Evolutionary conservation across 192 early-diverging fungal species (phyloP), one percentile per base, ranked within the genome.

Genomic region (Umbelopsis sp.): DNA sequence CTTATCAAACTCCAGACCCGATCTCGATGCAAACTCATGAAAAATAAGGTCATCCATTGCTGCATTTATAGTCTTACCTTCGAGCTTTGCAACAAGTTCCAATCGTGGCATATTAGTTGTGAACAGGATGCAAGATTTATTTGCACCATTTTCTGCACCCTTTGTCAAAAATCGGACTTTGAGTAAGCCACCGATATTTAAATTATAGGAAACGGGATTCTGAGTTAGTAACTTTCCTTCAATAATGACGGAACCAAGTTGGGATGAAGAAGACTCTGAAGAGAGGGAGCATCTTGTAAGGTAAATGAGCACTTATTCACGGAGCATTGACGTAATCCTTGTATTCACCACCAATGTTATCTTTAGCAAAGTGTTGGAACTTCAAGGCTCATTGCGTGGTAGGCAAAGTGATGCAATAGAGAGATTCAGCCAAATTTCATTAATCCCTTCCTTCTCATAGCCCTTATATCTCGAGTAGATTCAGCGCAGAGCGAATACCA

Each of bases 41-140:
- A 34, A 56, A 16, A 49, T 74, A 59, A 38, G 16, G 47, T 49
- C 20, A 20, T 49, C n/a, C n/a, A n/a, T n/a, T n/a, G n/a, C n/a
- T 49, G n/a, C 17, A 49, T 49, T 17, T 49, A 49, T 21, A 49
- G 6, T 20, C 38, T 41, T 62, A 83, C 92, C 92, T 79, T 72
- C 75, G 3, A 90, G 83, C 53, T 88, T 83, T 45, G 82, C 88
- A 41, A 90, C 76, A 36, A 87, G 82, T 74, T 88, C 81, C 21
- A 90, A 76, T 20, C 56, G 65, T 43, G 80, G 73, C 84, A 85
- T 87, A 8, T 20, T 62, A 62, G 24, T 62, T 20, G 24, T 31
- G 20, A 31, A 32, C 56, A 36, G 12, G 4, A 59, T 14, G 29
- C 34, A 62, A 34, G 29, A 14, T 11, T 11, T 14, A 8, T 14